Base-by-base conservation (phyloP, 1,139 yeast species). In the Spathaspora sp. region DNA sequence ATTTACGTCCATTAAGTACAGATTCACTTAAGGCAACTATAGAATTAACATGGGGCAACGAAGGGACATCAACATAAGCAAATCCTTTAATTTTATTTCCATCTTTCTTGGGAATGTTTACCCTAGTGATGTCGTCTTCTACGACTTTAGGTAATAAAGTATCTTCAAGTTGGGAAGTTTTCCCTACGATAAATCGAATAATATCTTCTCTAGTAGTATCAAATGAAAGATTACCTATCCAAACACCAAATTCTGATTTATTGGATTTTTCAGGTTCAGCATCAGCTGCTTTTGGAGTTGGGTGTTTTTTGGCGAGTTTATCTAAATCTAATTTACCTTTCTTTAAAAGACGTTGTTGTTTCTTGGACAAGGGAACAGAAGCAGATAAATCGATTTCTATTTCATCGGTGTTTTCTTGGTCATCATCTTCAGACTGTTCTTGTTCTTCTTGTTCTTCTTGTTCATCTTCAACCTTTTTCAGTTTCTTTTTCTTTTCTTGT, bases 181-280 rank as follows among this genome's bases (percentile, higher is more conserved):
- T 87, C 9, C 80, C 76, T 3, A 76, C 69, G 8, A 93, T 68
- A 53, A 86, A 90, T 47, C 84, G 74, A 10, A 72, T 70, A 20
- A 93, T 62, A 51, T 90, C 96, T 37, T 87, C 95, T 56, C 79
- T 82, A 1, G 84, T 76, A 6, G 97, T 90, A 46, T 88, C 95
- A 58, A 86, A 95, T 0, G 97, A 78, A 54, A 95, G 67, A 63
- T 93, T 95, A 42, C 99, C 99, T 41, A 93, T 80, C 99, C 99
- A 93, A 23, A 90, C 95, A 41, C 95, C 96, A 57, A 71, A 82
- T 46, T 76, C 79, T 2, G 85, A 76, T 55, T 75, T 76, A 56
- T 63, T 69, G 44, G 59, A 56, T 13, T 24, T 37, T 49, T 53
- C 53, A 42, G 59, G 60, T 37, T 61, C 61, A 10, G 26, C 61